Evolutionary conservation across 305 asterid genomes (phyloP), one percentile per base, ranked within the genome.

Genomic region (Rubia tinctorum): DNA sequence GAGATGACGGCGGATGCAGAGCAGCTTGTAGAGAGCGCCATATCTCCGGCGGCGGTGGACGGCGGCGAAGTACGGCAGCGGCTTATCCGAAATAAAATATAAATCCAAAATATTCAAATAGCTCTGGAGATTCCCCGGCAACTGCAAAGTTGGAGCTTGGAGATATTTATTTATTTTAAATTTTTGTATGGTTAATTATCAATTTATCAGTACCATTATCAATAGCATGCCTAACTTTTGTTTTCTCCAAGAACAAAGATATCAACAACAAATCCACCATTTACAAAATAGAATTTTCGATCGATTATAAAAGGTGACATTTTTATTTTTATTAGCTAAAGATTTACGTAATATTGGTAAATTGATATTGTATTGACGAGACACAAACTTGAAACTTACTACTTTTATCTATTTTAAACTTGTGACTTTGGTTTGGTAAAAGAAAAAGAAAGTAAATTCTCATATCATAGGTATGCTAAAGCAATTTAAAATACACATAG

Each of bases 11-110:
- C 71, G 65, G 65, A 60, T 10, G 76, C 22, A 15, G 34, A 40
- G 45, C 30, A 66, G 55, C 55, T 66, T 42, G 68, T 23, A 5
- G 73, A 71, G 59, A 71, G 80, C 23, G 80, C 73, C 80, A 76
- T 76, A 66, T 18, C n/a, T 14, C 39, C 34, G 34, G 63, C 34
- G 34, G 34, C 34, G 30, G 30, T 34, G 63, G 1, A 8, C 12
- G 63, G 34, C 30, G 63, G 63, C 63, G 63, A 8, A 51, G 58
- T 14, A 14, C 65, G 65, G 39, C 39, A 15, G 65, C 65, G 65
- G 65, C 65, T 60, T 60, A 60, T 60, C 65, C 65, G 34, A 60
- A 60, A 20, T 20, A 51, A 51, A 4, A 51, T 51, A 51, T 1
- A 30, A 30, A 51, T 51, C 58, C 58, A 22, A 51, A 51, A 51